phyloP scores from a whole-genome alignment of 2,329 filamentous ascomycete species.

The Ophiostoma ulmi region DNA sequence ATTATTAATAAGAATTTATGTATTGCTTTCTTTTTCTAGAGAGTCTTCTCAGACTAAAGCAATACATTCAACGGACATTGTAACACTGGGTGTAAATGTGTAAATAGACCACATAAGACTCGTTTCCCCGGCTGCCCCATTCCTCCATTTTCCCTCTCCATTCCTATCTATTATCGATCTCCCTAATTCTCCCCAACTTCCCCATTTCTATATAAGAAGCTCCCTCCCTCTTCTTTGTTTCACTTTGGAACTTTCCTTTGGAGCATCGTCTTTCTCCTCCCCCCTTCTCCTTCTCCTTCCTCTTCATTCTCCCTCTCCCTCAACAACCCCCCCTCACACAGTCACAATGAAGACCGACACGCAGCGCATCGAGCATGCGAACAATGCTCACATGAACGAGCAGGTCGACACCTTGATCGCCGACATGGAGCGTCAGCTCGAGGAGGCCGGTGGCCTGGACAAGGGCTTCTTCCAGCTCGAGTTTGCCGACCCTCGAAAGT shows the following conservation, averaged over 20 bases:
- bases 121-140: slow-evolving; percentile 12
- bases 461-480: slow-evolving; percentile 37
- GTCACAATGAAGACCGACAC: slow-evolving; percentile 16
- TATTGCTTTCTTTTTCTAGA: background rate
- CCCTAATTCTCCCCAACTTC: background rate
- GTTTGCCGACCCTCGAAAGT: slow-evolving; percentile 43
- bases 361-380: slow-evolving; percentile 12
- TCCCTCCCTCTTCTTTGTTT: background rate
- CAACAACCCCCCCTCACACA: background rate
- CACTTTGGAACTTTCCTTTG: background rate
- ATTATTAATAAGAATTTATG: background rate
- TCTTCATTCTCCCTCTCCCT: background rate
- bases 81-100: background rate
- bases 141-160: background rate
- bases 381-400: slow-evolving; percentile 9
- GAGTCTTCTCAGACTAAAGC: background rate
- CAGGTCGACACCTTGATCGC: slow-evolving; percentile 24
- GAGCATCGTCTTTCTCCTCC: background rate
- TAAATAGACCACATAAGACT: slow-evolving; percentile 9
- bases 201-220: slow-evolving; percentile 5
- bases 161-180: background rate
- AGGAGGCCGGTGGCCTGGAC: slow-evolving; percentile 20
- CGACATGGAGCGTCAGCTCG: slow-evolving; percentile 24
- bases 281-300: background rate
- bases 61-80: background rate